Percentiles rank a stretch among this genome's conserved stretches.
These are phyloP conservation scores for Sesbania bispinosa DNA, from an alignment of 306 rosid genomes.

Conservation along the genomic window DNA sequence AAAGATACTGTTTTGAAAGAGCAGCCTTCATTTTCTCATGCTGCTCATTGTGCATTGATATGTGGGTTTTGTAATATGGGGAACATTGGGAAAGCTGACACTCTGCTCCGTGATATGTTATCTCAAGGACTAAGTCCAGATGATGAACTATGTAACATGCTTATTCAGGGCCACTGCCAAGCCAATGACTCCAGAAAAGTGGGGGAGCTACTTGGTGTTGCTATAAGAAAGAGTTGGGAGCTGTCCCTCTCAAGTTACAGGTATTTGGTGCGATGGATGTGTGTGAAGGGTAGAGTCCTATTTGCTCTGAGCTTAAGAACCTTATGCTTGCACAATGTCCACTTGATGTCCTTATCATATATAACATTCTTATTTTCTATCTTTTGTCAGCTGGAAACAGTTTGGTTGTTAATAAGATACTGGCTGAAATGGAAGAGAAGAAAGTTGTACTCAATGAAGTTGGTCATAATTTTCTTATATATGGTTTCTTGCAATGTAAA, in stretches of 20 bases:
- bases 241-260: conserved; percentile 57
- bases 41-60: conserved; percentile 45
- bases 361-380: conserved; percentile 71
- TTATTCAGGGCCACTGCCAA: conserved; percentile 60
- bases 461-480: conserved; percentile 67
- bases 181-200: conserved; percentile 47
- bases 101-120: conserved; percentile 47
- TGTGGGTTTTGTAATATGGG: conserved; percentile 51
- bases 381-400: conserved; percentile 51
- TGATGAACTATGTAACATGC: conserved; percentile 47
- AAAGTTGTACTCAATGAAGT: conserved; percentile 52
- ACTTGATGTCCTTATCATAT: conserved; percentile 38
- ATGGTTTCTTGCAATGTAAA: conserved; percentile 59
- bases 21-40: conserved; percentile 32
- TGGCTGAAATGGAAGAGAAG: conserved; percentile 56
- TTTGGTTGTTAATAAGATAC: conserved; percentile 37
- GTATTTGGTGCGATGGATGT: conserved; percentile 47
- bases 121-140: conserved; percentile 43
- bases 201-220: conserved; percentile 57
- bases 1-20: conserved; percentile 49
- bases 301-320: conserved; percentile 49
- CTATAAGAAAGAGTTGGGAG: conserved; percentile 43
- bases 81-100: conserved; percentile 46
- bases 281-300: conserved; percentile 44
- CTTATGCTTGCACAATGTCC: conserved; percentile 53